Evolutionary conservation across 371 early-diverging fungal genomes (phyloP), one percentile per base, ranked within the genome.

Genomic region (Chytridium lagenaria): DNA sequence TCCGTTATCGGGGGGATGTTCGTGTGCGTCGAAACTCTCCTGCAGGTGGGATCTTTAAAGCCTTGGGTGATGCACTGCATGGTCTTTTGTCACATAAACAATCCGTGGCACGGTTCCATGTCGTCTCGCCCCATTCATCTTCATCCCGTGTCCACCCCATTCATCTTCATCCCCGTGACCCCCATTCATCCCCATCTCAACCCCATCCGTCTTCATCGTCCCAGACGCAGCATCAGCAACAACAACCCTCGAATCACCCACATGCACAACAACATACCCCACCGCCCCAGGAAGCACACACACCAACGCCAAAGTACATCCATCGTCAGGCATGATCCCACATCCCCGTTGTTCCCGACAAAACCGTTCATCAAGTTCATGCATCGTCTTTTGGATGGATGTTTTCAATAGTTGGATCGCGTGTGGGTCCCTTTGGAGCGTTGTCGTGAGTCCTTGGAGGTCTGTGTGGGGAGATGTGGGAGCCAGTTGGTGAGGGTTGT

Each of bases 211-310:
- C n/a, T n/a, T n/a, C n/a, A n/a, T n/a, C n/a, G n/a, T n/a, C n/a
- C n/a, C n/a, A n/a, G n/a, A n/a, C n/a, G n/a, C n/a, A n/a, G n/a
- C n/a, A n/a, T n/a, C n/a, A 5, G 66, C 38, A 30, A 66, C 39
- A 16, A 28, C 66, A 2, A 44, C 66, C 10, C 80, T 67, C 5
- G 80, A 77, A 61, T 80, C 80, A 28, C 80, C 80, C 19, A 77
- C 69, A 59, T 80, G 74, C 19, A 39, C 50, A 31, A 70, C 72
- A 36, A 80, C 22, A 30, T 70, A 28, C 57, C 50, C 44, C 34
- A 19, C 12, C 7, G 39, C 59, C 34, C 39, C 65, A 30, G 72
- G 52, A 15, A 80, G 1, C 23, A 76, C 61, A 7, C 70, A 57
- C 1, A 77, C 59, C 51, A 59, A 36, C 49, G 72, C 10, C 23